Percentiles rank a stretch among this genome's conserved stretches.
phyloP scores from a whole-genome alignment of 208 protist species.

The Leptomonas pyrrhocoris region DNA sequence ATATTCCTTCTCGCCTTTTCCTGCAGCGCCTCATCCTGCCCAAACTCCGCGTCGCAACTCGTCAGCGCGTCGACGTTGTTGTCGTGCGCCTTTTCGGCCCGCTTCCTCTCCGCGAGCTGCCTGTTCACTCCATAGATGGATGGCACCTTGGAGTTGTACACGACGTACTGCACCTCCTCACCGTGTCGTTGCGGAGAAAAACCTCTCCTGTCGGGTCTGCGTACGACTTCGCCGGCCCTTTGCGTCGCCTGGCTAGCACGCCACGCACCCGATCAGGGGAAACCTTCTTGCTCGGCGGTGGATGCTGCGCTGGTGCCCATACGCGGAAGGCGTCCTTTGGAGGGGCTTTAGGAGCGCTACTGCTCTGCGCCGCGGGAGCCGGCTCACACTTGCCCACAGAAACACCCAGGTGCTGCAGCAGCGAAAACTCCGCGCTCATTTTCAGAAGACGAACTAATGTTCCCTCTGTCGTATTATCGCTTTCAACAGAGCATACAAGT shows the following conservation, averaged over 20 bases:
- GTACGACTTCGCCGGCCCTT: conserved; percentile 15
- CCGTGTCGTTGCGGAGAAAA: conserved; percentile 38
- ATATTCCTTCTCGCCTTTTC: conserved; percentile 36
- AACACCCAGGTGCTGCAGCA: conserved; percentile 63
- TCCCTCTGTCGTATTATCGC: too few species aligned
- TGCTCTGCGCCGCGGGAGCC: not conserved
- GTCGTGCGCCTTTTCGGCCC: conserved; percentile 9
- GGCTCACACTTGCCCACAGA: conserved; percentile 29
- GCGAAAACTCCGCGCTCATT: conserved; percentile 62
- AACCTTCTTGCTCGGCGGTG: conserved; percentile 27
- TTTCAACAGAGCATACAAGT: too few species aligned
- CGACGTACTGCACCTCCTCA: conserved; percentile 53
- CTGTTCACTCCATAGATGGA: conserved; percentile 71
- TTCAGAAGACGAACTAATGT: not conserved
- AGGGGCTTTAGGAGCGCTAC: not conserved
- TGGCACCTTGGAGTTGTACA: conserved; percentile 70
- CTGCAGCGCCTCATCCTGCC: conserved; percentile 20
- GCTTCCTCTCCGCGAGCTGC: conserved; percentile 56
- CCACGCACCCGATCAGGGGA: not conserved
- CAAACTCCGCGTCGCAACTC: not conserved
- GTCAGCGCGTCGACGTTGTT: not conserved
- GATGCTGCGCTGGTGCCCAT: conserved; percentile 48
- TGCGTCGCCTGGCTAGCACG: not conserved
- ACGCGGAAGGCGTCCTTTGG: conserved; percentile 38
- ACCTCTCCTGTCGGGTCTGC: conserved; percentile 70